Evolutionary conservation across 1,284 basidiomycete species (phyloP).

Genomic region (Irpex lacteus): DNA sequence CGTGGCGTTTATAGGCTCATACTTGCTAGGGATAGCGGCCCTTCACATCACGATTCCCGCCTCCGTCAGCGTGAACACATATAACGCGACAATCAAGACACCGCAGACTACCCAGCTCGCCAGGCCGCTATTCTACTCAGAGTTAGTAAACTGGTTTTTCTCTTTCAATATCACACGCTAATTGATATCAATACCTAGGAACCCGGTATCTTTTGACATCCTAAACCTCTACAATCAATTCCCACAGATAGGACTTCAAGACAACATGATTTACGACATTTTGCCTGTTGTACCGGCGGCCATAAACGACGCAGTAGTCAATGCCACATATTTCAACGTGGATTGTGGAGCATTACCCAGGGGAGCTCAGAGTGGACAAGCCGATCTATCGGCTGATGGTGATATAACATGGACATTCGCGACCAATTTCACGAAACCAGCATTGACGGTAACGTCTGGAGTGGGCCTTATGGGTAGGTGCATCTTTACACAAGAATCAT

Average conservation of each 20-base stretch:
- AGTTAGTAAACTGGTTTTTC: background rate
- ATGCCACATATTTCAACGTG: background rate
- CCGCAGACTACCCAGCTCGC: background rate
- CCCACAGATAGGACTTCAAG: background rate
- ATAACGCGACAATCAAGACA: background rate
- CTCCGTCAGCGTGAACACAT: background rate
- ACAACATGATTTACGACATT: conserved; percentile 11
- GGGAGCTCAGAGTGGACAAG: too few relatives aligned
- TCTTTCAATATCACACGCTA: background rate
- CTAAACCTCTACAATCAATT: background rate
- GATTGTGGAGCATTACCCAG: too few relatives aligned
- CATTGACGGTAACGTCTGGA: too few relatives aligned
- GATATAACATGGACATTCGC: too few relatives aligned
- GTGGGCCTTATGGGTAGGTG: too few relatives aligned
- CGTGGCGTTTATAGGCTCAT: background rate
- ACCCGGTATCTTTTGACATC: background rate
- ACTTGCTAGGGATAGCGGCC: background rate
- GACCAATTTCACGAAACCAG: too few relatives aligned
- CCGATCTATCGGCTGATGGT: too few relatives aligned
- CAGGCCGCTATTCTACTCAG: background rate
- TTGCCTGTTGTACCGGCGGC: background rate
- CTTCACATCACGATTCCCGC: conserved; percentile 5
- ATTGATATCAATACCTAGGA: too few relatives aligned
- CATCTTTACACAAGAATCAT: too few relatives aligned
- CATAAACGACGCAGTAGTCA: background rate